These are phyloP conservation scores for Thelonectria blattea DNA, from an alignment of 2,329 filamentous ascomycete genomes.

Conservation along the genomic window DNA sequence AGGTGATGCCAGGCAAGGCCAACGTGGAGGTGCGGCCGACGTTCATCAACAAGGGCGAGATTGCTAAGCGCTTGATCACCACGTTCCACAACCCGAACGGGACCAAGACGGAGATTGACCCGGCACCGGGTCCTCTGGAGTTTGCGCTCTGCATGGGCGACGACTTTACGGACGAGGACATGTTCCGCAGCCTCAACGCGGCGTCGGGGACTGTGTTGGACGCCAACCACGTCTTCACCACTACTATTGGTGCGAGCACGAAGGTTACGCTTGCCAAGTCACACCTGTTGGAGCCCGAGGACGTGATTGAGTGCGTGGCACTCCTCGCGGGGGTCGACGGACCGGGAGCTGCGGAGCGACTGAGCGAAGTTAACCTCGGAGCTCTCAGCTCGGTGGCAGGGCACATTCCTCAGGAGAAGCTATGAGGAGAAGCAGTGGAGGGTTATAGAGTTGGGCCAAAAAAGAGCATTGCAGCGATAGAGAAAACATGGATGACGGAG, in stretches of 20 bases:
- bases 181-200: conserved; percentile 81
- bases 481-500: conserved; percentile 2
- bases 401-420: conserved; percentile 49
- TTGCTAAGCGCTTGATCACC: conserved; percentile 80
- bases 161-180: conserved; percentile 97
- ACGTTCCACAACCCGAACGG: conserved; percentile 66
- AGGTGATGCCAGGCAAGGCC: conserved; percentile 96
- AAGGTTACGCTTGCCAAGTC: conserved; percentile 91
- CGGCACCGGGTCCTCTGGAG: conserved; percentile 64
- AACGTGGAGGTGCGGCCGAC: conserved; percentile 96
- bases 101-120: conserved; percentile 52
- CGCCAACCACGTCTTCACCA: conserved; percentile 78
- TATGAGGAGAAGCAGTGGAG: conserved; percentile 19
- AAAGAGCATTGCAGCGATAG: conserved; percentile 6
- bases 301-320: conserved; percentile 76
- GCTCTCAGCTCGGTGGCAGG: conserved; percentile 61
- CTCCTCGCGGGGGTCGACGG: conserved; percentile 59
- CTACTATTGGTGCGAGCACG: conserved; percentile 88
- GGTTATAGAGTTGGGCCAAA: not conserved
- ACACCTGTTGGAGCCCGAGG: conserved; percentile 86
- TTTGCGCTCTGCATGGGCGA: conserved; percentile 93
- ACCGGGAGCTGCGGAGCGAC: conserved; percentile 44
- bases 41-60: conserved; percentile 98
- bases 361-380: conserved; percentile 62
- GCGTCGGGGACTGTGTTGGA: conserved; percentile 59